phyloP scores from a whole-genome alignment of 140 eudicot genomes.

The Stevia rebaudiana region DNA sequence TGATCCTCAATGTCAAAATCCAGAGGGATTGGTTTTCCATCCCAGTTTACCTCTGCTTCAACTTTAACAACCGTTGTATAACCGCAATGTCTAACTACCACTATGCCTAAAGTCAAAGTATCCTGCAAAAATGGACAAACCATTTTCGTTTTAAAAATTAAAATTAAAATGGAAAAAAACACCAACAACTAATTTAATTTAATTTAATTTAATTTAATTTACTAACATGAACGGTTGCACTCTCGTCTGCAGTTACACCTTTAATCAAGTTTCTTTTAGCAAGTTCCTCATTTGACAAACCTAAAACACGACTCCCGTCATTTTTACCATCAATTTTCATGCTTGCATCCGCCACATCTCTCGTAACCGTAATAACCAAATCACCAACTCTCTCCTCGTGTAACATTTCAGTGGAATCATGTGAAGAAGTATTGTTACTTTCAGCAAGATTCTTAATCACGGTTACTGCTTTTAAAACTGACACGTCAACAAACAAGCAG shows the following conservation, averaged over 20 bases:
- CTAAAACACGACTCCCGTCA: conserved; percentile 73
- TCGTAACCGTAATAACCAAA: conserved; percentile 44
- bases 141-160: not conserved
- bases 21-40: conserved; percentile 50
- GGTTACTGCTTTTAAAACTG: conserved; percentile 73
- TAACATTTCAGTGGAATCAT: conserved; percentile 9
- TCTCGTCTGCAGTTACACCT: conserved; percentile 94
- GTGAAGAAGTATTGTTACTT: conserved; percentile 21
- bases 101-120: conserved; percentile 79
- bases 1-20: conserved; percentile 82
- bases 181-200: not conserved
- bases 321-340: conserved; percentile 63
- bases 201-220: conserved; percentile 12
- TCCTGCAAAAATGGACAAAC: conserved; percentile 44
- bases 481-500: conserved; percentile 80
- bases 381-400: conserved; percentile 70
- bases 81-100: conserved; percentile 87
- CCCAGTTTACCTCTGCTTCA: conserved; percentile 53
- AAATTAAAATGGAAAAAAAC: not conserved
- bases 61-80: conserved; percentile 82
- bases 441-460: conserved; percentile 46
- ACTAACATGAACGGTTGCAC: conserved; percentile 83
- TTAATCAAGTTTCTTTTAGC: conserved; percentile 74
- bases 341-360: conserved; percentile 73
- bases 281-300: conserved; percentile 64